phyloP scores from a whole-genome alignment of 805 yeast genomes.

The Teunomyces atbi region DNA sequence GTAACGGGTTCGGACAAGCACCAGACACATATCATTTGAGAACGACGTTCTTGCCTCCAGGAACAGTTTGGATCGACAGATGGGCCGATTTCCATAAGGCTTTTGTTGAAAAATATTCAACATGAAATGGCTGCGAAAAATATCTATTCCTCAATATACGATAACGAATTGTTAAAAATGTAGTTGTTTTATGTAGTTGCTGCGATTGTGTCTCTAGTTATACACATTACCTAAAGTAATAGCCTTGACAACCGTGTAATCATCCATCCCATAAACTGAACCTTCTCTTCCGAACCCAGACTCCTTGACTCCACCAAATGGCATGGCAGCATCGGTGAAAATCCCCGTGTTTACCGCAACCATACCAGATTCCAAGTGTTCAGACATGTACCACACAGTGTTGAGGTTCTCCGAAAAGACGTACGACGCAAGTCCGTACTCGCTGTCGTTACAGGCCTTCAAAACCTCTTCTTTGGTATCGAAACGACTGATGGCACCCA shows the following conservation, averaged over 20 bases:
- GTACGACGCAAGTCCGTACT: constrained; percentile 59
- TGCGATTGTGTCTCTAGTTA: neutral
- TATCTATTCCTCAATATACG: neutral
- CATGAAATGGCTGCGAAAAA: neutral
- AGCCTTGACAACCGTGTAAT: constrained; percentile 53
- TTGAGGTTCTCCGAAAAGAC: constrained; percentile 53
- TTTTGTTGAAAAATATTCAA: constrained; percentile 57
- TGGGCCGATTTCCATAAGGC: constrained; percentile 78
- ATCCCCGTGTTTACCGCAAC: constrained; percentile 60
- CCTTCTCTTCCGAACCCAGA: constrained; percentile 75
- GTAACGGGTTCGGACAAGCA: constrained; percentile 93
- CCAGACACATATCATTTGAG: constrained; percentile 89
- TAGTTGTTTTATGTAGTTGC: neutral
- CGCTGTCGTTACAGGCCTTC: constrained; percentile 51
- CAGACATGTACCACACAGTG: constrained; percentile 51
- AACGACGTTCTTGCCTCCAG: constrained; percentile 97
- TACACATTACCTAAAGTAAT: constrained; percentile 48
- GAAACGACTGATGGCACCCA: constrained; percentile 56
- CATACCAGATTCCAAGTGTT: constrained; percentile 63
- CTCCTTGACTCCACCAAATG: constrained; percentile 62
- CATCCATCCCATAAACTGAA: constrained; percentile 59
- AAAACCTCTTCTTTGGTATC: constrained; percentile 55
- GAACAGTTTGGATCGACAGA: constrained; percentile 77
- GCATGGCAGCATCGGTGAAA: constrained; percentile 55
- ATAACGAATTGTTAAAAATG: too few relatives aligned